These are phyloP conservation scores for Veloporphyrellus conicus DNA, from an alignment of 1,284 basidiomycete species.

Conservation along the genomic window DNA sequence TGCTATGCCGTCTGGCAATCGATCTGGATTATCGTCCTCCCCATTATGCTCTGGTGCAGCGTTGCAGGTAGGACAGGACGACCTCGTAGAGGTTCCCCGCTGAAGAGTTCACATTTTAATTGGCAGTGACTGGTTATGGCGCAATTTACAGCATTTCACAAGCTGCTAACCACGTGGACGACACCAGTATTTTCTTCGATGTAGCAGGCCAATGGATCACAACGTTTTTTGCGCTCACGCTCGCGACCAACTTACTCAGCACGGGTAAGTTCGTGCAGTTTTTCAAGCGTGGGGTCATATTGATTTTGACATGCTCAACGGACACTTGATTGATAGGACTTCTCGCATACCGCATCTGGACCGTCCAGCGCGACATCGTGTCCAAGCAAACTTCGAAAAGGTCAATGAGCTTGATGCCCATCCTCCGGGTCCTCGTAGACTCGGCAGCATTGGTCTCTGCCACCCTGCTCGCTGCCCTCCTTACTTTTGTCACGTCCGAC, in stretches of 20 bases:
- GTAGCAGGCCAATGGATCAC: slow-evolving; percentile 32
- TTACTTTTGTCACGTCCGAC: slow-evolving; percentile 28
- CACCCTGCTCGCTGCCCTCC: slow-evolving; percentile 32
- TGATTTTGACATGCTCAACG: too few species aligned
- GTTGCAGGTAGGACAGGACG: slow-evolving; percentile 2
- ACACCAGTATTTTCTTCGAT: slow-evolving; percentile 24
- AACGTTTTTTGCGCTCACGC: slow-evolving; percentile 31
- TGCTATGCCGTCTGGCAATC: too few species aligned
- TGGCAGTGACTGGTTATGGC: slow-evolving; percentile 1
- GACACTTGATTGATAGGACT: too few species aligned
- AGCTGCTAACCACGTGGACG: slow-evolving; percentile 10
- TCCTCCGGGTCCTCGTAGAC: slow-evolving; percentile 33
- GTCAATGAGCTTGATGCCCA: slow-evolving; percentile 16
- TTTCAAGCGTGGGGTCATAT: too few species aligned
- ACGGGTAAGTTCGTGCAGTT: slow-evolving; percentile 20
- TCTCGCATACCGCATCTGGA: too few species aligned
- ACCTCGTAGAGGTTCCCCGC: background rate
- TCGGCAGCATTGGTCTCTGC: too few species aligned
- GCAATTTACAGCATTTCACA: slow-evolving; percentile 5
- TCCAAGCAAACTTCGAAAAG: background rate
- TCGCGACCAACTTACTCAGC: too few species aligned
- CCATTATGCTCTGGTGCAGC: slow-evolving; percentile 14
- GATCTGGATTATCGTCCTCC: too few species aligned
- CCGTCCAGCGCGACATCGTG: background rate
- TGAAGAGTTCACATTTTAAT: background rate